Evolutionary conservation across 2,329 filamentous ascomycete species (phyloP).

Genomic region (Claviceps monticola): DNA sequence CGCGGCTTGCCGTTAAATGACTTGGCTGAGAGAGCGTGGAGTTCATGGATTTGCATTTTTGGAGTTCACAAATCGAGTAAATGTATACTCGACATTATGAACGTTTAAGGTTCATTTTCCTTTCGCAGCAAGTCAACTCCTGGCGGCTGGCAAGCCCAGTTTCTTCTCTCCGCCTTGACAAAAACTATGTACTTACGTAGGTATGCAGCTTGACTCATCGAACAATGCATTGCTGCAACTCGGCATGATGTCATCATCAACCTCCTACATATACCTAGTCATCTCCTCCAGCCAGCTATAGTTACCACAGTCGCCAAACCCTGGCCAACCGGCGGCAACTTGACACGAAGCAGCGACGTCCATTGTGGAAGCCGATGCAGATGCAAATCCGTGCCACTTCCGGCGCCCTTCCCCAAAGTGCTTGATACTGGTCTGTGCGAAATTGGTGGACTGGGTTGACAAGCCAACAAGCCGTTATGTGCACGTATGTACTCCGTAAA

Average conservation of each 20-base stretch:
- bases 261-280: too few relatives aligned
- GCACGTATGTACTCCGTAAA: neutral
- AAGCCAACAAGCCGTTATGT: neutral
- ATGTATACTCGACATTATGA: neutral
- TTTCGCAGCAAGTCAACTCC: neutral
- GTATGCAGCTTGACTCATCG: neutral
- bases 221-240: neutral
- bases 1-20: neutral
- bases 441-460: neutral
- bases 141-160: neutral
- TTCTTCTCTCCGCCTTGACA: neutral
- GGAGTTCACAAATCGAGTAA: neutral
- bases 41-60: constrained; percentile 8
- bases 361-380: neutral
- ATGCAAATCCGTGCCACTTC: neutral
- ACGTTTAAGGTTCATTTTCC: neutral
- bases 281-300: too few relatives aligned
- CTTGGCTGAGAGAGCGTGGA: constrained; percentile 14
- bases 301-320: too few relatives aligned
- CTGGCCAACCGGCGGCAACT: neutral
- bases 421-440: neutral
- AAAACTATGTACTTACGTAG: neutral
- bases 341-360: neutral
- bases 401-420: neutral
- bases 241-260: neutral